Percentiles rank a stretch among this genome's conserved stretches.
These are phyloP conservation scores for Neurospora sp. DNA, from an alignment of 495 filamentous ascomycete species.

Conservation along the genomic window DNA sequence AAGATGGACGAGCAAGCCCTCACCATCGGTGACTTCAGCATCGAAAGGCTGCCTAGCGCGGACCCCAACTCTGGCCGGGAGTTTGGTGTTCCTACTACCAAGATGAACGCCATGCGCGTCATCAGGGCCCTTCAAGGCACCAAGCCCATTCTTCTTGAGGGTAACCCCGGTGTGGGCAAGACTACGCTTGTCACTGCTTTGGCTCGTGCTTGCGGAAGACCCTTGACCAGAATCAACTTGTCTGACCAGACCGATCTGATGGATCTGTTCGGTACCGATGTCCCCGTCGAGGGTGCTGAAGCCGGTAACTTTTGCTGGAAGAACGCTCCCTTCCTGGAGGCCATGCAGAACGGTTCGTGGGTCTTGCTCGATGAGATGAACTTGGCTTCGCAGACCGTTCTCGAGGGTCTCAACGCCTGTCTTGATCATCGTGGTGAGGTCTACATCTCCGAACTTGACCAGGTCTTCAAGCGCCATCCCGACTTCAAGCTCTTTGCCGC, in stretches of 20 bases:
- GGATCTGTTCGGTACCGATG: conserved; percentile 95
- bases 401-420: conserved; percentile 95
- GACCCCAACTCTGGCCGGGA: conserved; percentile 55
- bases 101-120: conserved; percentile 79
- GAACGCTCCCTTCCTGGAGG: conserved; percentile 87
- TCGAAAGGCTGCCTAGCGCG: conserved; percentile 38
- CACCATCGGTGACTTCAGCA: conserved; percentile 61
- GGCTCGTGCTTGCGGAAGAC: conserved; percentile 63
- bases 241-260: conserved; percentile 97
- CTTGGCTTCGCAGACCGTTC: conserved; percentile 88
- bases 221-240: conserved; percentile 86
- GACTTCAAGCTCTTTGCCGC: conserved; percentile 90
- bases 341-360: conserved; percentile 95
- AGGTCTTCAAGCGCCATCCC: conserved; percentile 80
- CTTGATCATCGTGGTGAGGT: conserved; percentile 95
- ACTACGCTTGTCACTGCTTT: conserved; percentile 84
- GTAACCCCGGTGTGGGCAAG: conserved; percentile 94
- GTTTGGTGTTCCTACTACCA: conserved; percentile 81
- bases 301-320: conserved; percentile 88
- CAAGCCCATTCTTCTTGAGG: conserved; percentile 89
- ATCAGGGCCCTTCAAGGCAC: conserved; percentile 78
- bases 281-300: conserved; percentile 80
- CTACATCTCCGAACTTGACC: conserved; percentile 89
- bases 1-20: conserved; percentile 39
- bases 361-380: conserved; percentile 99